Evolutionary conservation across 352 stramenopile species (phyloP), one percentile per base, ranked within the genome.

Genomic region (Globisporangium iwayamae): DNA sequence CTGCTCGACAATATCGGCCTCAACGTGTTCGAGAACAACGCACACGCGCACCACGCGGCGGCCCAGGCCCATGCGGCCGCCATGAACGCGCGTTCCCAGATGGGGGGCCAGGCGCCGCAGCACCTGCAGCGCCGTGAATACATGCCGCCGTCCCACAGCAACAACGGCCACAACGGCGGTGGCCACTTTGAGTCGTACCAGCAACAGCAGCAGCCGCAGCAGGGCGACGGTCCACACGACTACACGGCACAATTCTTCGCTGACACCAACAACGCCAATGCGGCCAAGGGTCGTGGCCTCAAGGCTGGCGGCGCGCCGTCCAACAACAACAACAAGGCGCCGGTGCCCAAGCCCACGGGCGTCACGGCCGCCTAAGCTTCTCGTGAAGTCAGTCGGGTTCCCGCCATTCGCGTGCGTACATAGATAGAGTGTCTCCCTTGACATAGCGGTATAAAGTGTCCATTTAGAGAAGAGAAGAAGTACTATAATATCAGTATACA

Each of bases 171-270:
- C 56, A 74, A 71, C 47, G 81, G 75, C 62, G 75, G 84, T 48
- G 73, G 76, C 6, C 83, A 63, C 39, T 63, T 63, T 22, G 46
- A 63, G 45, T 36, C 57, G 18, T 77, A 62, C 62, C 70, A 16
- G 67, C 60, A 13, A 8, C 14, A 32, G n/a, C 32, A 62, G 60
- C 70, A 14, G 70, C 60, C 13, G 7, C 14, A 32, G n/a, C 25
- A 56, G 20, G 20, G 39, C 25, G 69, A 69, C 7, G 70, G 67
- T 7, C 72, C 76, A 5, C 62, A 73, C 41, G 80, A 89, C 65
- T 89, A 89, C 63, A 75, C 80, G 47, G 78, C 80, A 39, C 80
- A 89, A 63, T 89, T 89, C 66, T 89, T 89, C 60, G 80, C 78
- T 11, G 80, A 85, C 66, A 69, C 50, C 46, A 61, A 34, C 53